Evolutionary conservation across 2,329 filamentous ascomycete genomes (phyloP).

Genomic region (Phoma sp.): DNA sequence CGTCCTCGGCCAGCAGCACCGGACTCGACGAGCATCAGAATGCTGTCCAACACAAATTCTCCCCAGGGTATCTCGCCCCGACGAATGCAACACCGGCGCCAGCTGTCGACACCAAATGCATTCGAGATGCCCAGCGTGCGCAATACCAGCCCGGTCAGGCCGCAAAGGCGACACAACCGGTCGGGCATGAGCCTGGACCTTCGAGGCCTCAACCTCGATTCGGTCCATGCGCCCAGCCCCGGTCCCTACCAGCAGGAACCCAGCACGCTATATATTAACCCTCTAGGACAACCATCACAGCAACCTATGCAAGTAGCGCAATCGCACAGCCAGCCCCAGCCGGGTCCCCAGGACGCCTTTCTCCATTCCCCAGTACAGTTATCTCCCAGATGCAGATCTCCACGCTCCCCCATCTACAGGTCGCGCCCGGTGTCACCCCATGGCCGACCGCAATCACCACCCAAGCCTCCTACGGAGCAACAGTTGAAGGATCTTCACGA

Average conservation of each 20-base stretch:
- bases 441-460: conserved; percentile 41
- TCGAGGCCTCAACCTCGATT: conserved; percentile 62
- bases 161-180: conserved; percentile 65
- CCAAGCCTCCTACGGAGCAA: conserved; percentile 47
- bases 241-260: conserved; percentile 57
- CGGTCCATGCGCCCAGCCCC: conserved; percentile 33
- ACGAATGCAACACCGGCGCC: conserved; percentile 79
- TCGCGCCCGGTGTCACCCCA: conserved; percentile 41
- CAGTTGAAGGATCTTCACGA: conserved; percentile 51
- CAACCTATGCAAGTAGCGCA: conserved; percentile 89
- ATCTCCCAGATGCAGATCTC: conserved; percentile 42
- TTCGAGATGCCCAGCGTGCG: conserved; percentile 77
- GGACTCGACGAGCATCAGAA: conserved; percentile 73
- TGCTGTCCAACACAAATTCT: conserved; percentile 74
- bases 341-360: conserved; percentile 62
- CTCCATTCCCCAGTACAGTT: conserved; percentile 48
- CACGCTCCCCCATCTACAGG: conserved; percentile 43
- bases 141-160: conserved; percentile 64
- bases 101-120: conserved; percentile 81
- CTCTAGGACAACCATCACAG: conserved; percentile 66
- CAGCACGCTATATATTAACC: conserved; percentile 61
- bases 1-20: conserved; percentile 53
- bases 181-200: conserved; percentile 84
- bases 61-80: conserved; percentile 74
- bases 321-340: conserved; percentile 83